Base-by-base conservation (phyloP, 306 rosid genomes). In the Nissolia schottii region DNA sequence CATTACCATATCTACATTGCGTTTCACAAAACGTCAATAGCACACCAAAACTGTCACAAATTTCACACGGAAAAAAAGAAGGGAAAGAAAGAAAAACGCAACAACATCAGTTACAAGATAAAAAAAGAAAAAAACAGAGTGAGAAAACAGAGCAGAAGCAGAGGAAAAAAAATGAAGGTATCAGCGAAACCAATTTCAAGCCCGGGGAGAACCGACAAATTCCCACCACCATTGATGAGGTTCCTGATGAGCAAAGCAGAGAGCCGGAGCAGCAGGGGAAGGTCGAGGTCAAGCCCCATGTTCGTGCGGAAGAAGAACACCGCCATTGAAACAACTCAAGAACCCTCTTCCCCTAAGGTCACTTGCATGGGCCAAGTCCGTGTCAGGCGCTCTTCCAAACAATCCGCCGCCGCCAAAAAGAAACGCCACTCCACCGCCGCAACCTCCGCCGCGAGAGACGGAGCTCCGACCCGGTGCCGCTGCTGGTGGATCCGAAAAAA, bases 361-460 rank as follows among this genome's bases (percentile, higher is more conserved):
- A 95, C 99, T 4, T 95, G 99, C 93, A 95, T 95, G 88, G 99
- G 99, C 0, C 97, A 95, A 73, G 99, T 95, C 0, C 82, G 93
- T 14, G 96, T 85, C 64, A 58, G 77, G 46, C 86, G 90, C 71
- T 69, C 96, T 25, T 73, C 96, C 71, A 90, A 85, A 60, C 48
- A 83, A 43, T n/a, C n/a, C n/a, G 32, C 60, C 35, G 15, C 66
- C 1, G 58, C 32, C 13, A 48, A 74, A 50, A 48, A 29, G 7
- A 16, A 32, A 31, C 50, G 18, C 1, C 5, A 13, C 13, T 12
- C 16, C 1, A 7, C 15, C 12, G 40, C 40, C 51, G 1, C 22
- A 8, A 25, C 62, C 41, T 9, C 67, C 1, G 58, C 32, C 14
- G 45, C 72, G 50, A 37, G 67, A 7, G 77, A 59, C 50, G 40